Base-by-base conservation (phyloP, 208 protist species). In the Leishmania amazonensis region DNA sequence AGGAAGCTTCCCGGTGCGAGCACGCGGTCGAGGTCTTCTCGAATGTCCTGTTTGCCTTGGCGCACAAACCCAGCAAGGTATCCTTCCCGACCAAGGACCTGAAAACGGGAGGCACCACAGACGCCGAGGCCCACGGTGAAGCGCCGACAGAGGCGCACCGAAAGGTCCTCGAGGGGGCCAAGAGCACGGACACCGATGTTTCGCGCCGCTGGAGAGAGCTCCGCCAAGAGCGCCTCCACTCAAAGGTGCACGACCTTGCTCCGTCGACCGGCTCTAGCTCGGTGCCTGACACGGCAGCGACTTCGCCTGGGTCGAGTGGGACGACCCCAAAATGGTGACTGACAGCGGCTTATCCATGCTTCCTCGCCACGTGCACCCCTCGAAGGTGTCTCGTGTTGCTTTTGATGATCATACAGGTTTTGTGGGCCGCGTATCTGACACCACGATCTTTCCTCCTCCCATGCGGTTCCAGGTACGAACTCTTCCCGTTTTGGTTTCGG, bases 1-100 rank as follows among this genome's bases (percentile, higher is more conserved):
- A 94, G 67, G 81, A 89, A 40, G 85, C 90, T 60, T 88, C 90
- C 35, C 79, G 92, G n/a, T 96, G 92, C 83, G 89, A 94, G 74
- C 83, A 94, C 68, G 90, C 90, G 9, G 87, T 88, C 15, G 82
- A 89, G 67, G 81, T 86, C 17, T 93, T 96, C 54, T 87, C 90
- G 11, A 79, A 82, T 1, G 68, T 92, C 45, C 82, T 96, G 0
- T 96, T 94, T 74, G 83, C 89, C 11, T 74, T 94, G 28, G 88
- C 92, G n/a, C 92, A 96, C 81, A 96, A 96, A 75, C 92, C 92
- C 3, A 96, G 92, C 76, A 96, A 96, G 60, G 85, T 96, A 3
- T 81, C 82, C 8, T 96, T 96, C 83, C 83, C 31, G 0, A 79
- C 35, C 8, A 76, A 72, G 19, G 68, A 73, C 60, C 76, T 21